These are phyloP conservation scores for Telopea speciosissima DNA, from an alignment of 177 flowering plant species.

Conservation along the genomic window DNA sequence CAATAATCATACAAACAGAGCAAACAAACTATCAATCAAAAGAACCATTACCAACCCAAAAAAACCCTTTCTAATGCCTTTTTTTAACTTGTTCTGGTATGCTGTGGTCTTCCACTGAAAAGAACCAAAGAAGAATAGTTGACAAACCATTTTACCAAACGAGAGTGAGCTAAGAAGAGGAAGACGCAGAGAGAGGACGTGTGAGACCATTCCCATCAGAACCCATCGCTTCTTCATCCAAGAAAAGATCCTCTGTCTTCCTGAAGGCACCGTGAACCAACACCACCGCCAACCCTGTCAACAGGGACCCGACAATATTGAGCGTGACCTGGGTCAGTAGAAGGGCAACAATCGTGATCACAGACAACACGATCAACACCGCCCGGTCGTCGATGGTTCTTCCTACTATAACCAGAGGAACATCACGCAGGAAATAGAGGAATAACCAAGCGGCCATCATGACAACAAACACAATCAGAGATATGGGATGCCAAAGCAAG, in stretches of 20 bases:
- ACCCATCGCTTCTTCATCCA: slow-evolving; percentile 22
- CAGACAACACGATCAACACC: slow-evolving; percentile 26
- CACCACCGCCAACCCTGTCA: slow-evolving; percentile 27
- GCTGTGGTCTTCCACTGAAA: too few relatives aligned
- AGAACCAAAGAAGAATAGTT: too few relatives aligned
- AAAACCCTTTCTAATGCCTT: too few relatives aligned
- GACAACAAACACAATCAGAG: slow-evolving; percentile 39
- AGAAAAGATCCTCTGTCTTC: slow-evolving; percentile 38
- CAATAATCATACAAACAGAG: too few relatives aligned
- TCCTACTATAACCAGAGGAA: slow-evolving; percentile 27
- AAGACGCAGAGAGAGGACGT: slow-evolving; percentile 15
- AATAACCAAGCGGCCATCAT: slow-evolving; percentile 43
- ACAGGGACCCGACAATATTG: slow-evolving; percentile 30
- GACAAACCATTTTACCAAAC: too few relatives aligned
- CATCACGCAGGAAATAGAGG: slow-evolving; percentile 52
- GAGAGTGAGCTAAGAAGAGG: slow-evolving; percentile 4
- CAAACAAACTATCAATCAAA: too few relatives aligned
- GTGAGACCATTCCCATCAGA: not conserved
- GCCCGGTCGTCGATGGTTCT: slow-evolving; percentile 30
- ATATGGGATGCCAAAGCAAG: slow-evolving; percentile 50
- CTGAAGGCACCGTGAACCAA: slow-evolving; percentile 36
- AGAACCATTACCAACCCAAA: too few relatives aligned
- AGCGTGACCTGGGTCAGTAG: slow-evolving; percentile 35
- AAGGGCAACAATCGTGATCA: slow-evolving; percentile 30
- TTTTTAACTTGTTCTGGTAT: too few relatives aligned